Evolutionary conservation across 2,329 filamentous ascomycete genomes (phyloP), one percentile per base, ranked within the genome.

Genomic region (Aspergillus awamori): DNA sequence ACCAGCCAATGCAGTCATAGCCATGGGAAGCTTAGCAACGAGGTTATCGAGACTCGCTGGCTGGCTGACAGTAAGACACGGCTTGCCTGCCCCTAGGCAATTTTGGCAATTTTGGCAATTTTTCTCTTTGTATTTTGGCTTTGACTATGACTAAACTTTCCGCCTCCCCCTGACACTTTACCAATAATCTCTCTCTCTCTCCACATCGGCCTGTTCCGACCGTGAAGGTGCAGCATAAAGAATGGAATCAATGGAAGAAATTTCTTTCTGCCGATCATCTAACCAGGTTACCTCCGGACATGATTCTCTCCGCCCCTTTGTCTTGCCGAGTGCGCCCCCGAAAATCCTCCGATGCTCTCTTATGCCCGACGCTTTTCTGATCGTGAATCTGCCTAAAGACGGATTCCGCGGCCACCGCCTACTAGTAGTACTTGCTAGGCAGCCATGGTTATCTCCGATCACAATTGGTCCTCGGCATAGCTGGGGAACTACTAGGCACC

Each of bases 1-100:
- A 22, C 8, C 8, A 30, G 5, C 43, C 39, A n/a, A 39, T 56
- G 39, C 41, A 43, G 8, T 56, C 53, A 47, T 41, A 28, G 39
- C 22, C 39, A 28, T 56, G 41, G 38, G 53, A 56, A 56, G 53
- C 53, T 56, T 56, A 47, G 53, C 53, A 30, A 26, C 33, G 53
- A 56, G 53, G 53, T 56, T 56, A 56, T 56, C 41, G 53, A 10
- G 22, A 24, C n/a, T 20, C 24, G n/a, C 28, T 53, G 8, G 4
- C 38, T 22, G 20, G 15, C 30, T 22, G 20, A 8, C 30, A 36
- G 33, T 33, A 36, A 36, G 33, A 36, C 20, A 33, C 30, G 28
- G 33, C 4, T 36, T 13, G 33, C 11, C 33, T 26, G 20, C 20
- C 36, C 52, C 36, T 39, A 3, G 22, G 20, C 24, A 41, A 20